phyloP scores from a whole-genome alignment of 495 filamentous ascomycete species.

The Letharia columbiana region DNA sequence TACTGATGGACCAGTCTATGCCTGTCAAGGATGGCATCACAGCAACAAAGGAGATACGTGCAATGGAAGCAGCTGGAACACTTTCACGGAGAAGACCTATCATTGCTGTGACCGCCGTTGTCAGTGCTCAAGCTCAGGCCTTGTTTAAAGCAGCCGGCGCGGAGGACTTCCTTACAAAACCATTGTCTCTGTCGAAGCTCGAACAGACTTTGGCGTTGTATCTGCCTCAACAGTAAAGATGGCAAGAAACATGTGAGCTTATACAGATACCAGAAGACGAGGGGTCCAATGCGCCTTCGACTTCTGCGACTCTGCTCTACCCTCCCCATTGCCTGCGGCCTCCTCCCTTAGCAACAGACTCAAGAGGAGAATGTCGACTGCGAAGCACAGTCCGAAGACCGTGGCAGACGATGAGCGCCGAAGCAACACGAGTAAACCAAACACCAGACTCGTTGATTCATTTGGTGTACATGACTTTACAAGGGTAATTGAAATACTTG shows the following conservation, averaged over 20 bases:
- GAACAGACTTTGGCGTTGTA: slow-evolving; percentile 13
- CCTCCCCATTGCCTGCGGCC: neutral
- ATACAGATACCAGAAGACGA: neutral
- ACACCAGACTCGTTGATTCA: neutral
- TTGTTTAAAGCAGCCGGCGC: slow-evolving; percentile 38
- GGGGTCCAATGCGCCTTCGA: neutral
- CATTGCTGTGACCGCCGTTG: slow-evolving; percentile 43
- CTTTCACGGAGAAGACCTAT: slow-evolving; percentile 29
- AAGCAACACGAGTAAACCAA: neutral
- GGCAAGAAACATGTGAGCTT: neutral
- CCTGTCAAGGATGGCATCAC: slow-evolving; percentile 26
- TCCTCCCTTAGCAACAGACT: neutral
- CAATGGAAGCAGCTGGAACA: slow-evolving; percentile 21
- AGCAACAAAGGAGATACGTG: slow-evolving; percentile 27
- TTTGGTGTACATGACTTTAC: neutral
- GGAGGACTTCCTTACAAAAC: slow-evolving; percentile 44
- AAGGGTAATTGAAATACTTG: neutral
- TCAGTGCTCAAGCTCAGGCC: slow-evolving; percentile 36
- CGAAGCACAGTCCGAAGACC: neutral
- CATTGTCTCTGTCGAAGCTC: slow-evolving; percentile 37
- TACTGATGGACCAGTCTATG: slow-evolving; percentile 30
- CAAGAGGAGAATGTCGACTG: neutral
- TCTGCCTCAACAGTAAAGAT: slow-evolving; percentile 2
- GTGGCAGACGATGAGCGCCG: neutral
- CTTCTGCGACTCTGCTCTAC: neutral